Base-by-base conservation (phyloP, 495 filamentous ascomycete species). In the Chaetomidium leptoderma region DNA sequence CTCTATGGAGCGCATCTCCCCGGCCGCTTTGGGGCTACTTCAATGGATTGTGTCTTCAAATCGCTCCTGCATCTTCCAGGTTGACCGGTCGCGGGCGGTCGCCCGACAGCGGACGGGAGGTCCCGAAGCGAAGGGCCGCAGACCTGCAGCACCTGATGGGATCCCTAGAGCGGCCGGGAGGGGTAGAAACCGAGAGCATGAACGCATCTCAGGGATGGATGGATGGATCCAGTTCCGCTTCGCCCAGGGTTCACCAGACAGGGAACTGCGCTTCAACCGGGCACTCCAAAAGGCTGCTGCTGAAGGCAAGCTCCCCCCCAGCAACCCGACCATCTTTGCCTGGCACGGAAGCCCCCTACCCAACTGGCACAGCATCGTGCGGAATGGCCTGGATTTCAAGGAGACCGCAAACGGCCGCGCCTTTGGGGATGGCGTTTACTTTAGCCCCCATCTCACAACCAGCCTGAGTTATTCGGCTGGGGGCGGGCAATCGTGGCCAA, bases 11-110 rank as follows among this genome's bases (percentile, higher is more conserved):
- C 74, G 82, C 0, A 75, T 96, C 11, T 81, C 83, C 2, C 86
- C 84, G 4, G 76, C 88, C 7, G 83, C 87, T 2, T 66, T 89
- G 6, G 81, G 83, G 27, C 65, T 95, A 6, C 75, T 96, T 17
- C 81, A 88, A 56, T 96, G 92, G 92, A 89, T 97, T 59, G 85
- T 97, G 52, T 89, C 90, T 2, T 95, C 91, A 0, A 96, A 96
- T 64, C 77, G 90, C 36, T 93, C 92, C 2, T 92, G 85, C 60
- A 95, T 97, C 53, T 76, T 90, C 45, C 84, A 91, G 60, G 56
- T 70, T 13, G 68, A 70, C 47, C 45, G 57, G 19, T 42, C 46
- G 9, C 56, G 48, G 6, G 26, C 37, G 2, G 32, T 48, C 4
- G 21, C 54, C 7, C 17, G 11, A 14, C 26, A 3, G 9, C 33